Percentiles rank a stretch among this genome's conserved stretches.
These are phyloP conservation scores for Coix lacrymajobi DNA, from an alignment of 176 grass and related monocot genomes.

Conservation along the genomic window DNA sequence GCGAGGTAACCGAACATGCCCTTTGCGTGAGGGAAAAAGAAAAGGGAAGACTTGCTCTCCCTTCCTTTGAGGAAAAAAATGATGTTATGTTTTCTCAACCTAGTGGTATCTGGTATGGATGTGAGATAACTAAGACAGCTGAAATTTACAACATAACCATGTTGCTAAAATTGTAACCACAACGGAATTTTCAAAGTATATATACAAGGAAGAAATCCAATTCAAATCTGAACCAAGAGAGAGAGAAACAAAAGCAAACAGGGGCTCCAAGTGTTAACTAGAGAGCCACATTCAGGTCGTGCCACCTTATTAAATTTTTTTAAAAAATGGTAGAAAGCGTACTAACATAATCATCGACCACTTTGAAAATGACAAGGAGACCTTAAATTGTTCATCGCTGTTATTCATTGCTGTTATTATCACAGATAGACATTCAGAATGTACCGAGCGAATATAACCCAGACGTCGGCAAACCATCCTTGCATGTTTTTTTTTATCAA, in stretches of 20 bases:
- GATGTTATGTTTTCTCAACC: too few relatives aligned
- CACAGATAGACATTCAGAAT: neutral
- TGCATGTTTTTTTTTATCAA: constrained; percentile 26
- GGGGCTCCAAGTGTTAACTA: neutral
- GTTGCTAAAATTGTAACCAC: neutral
- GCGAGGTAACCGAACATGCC: too few relatives aligned
- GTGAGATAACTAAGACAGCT: neutral
- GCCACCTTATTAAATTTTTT: neutral
- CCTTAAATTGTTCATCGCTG: neutral
- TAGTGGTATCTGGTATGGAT: too few relatives aligned
- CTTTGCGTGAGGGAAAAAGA: too few relatives aligned
- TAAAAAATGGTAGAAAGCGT: neutral
- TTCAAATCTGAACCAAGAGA: too few relatives aligned
- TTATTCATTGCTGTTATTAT: neutral
- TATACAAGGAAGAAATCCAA: too few relatives aligned
- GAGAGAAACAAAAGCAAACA: neutral
- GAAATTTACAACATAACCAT: neutral
- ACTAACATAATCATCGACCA: neutral
- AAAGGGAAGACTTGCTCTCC: too few relatives aligned
- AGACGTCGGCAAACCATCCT: neutral
- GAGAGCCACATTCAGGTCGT: neutral
- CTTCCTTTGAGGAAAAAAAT: too few relatives aligned
- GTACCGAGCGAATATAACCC: neutral
- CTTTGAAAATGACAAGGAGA: neutral
- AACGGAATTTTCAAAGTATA: too few relatives aligned